Conservation (phyloP, 306 rosid species). For the Quercus agrifolia region DNA sequence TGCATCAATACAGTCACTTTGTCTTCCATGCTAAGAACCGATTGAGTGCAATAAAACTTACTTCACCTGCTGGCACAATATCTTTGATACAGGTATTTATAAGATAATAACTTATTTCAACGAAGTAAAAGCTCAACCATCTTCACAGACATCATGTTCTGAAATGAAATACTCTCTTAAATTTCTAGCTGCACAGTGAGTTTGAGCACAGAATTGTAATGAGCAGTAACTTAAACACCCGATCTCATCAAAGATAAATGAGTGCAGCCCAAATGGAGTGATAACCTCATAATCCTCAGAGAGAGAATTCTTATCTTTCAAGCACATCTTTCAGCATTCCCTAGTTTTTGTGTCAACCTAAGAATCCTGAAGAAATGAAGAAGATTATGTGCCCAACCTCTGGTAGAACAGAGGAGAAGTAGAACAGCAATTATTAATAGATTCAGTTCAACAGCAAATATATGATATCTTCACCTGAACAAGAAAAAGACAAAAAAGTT, state of each 20-base stretch:
- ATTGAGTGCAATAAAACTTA: conserved; percentile 19
- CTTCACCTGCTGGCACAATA: conserved; percentile 21
- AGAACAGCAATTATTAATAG: conserved; percentile 18
- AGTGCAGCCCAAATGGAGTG: conserved; percentile 44
- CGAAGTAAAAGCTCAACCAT: conserved; percentile 56
- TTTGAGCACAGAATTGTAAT: conserved; percentile 26
- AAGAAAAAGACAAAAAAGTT: neutral
- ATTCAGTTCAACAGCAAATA: conserved; percentile 18
- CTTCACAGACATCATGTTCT: conserved; percentile 56
- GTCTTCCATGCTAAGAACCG: conserved; percentile 49
- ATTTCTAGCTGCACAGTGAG: conserved; percentile 32
- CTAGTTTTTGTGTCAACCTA: conserved; percentile 39
- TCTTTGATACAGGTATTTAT: conserved; percentile 8
- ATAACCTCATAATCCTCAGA: conserved; percentile 34
- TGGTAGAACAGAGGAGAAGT: conserved; percentile 1
- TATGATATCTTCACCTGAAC: conserved; percentile 34
- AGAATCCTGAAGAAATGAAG: conserved; percentile 17
- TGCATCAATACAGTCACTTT: conserved; percentile 80
- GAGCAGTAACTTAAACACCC: conserved; percentile 37
- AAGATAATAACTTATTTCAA: conserved; percentile 19
- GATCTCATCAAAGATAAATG: conserved; percentile 39
- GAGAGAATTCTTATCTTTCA: conserved; percentile 46
- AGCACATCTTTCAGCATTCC: conserved; percentile 99
- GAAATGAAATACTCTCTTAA: conserved; percentile 27
- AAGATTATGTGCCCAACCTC: neutral